Evolutionary conservation across 108 stramenopile genomes (phyloP).

Genomic region (Nitzschia sp.): DNA sequence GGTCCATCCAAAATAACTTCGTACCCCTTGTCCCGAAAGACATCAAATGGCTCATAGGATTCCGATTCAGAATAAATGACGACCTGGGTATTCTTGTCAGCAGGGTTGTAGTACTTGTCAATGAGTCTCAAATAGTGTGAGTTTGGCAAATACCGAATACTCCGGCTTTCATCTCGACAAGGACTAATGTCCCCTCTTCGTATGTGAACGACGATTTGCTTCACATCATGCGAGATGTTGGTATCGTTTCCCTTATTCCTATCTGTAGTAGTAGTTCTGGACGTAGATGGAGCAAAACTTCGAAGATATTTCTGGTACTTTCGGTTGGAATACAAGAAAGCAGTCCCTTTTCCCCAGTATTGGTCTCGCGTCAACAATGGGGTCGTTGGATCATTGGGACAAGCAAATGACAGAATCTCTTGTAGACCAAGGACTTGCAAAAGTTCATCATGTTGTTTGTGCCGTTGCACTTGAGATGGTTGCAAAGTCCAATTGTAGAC

Average conservation of each 20-base stretch:
- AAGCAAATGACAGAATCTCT: conserved; percentile 25
- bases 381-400: conserved; percentile 14
- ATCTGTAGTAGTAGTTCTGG: neutral
- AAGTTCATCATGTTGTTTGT: conserved; percentile 10
- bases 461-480: neutral
- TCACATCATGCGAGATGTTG: neutral
- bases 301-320: conserved; percentile 20
- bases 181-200: conserved; percentile 37
- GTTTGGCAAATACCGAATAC: conserved; percentile 33
- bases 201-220: conserved; percentile 39
- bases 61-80: conserved; percentile 27
- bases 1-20: conserved; percentile 21
- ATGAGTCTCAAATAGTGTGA: conserved; percentile 21
- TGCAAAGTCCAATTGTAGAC: conserved; percentile 1
- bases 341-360: conserved; percentile 23
- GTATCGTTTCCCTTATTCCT: conserved; percentile 1
- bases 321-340: conserved; percentile 18
- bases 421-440: conserved; percentile 23
- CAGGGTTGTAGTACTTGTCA: conserved; percentile 17
- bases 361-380: neutral
- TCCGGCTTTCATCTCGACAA: conserved; percentile 15
- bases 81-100: conserved; percentile 10
- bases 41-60: conserved; percentile 25
- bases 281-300: neutral
- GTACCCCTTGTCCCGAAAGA: conserved; percentile 14